Conservation (phyloP, 2,329 filamentous ascomycete species). For the Amauroascus verrucosus region DNA sequence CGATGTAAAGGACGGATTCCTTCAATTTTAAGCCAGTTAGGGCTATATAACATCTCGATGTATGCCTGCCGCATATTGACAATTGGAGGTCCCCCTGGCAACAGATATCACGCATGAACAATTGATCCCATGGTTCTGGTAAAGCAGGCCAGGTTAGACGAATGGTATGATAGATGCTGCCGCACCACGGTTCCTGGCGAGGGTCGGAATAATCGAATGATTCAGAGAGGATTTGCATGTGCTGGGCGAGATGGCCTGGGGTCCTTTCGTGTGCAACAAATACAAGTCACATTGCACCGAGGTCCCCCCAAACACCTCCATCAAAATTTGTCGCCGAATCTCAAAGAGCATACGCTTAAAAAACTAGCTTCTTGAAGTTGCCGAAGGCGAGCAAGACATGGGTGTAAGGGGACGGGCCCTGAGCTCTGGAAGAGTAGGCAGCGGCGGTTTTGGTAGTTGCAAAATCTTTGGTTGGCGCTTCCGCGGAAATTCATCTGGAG, state of each 20-base stretch:
- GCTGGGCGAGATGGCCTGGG: slow-evolving; percentile 3
- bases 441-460: neutral
- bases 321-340: slow-evolving; percentile 20
- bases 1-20: slow-evolving; percentile 3
- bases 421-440: slow-evolving; percentile 4
- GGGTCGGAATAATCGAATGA: neutral
- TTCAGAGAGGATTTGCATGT: too few relatives aligned
- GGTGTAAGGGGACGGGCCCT: slow-evolving; percentile 6
- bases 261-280: neutral
- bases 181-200: slow-evolving; percentile 8
- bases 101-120: slow-evolving; percentile 21
- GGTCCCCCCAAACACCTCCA: slow-evolving; percentile 5
- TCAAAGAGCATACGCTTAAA: slow-evolving; percentile 21
- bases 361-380: slow-evolving; percentile 5
- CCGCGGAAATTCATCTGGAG: neutral
- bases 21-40: slow-evolving; percentile 23
- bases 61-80: slow-evolving; percentile 28
- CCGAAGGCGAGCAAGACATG: slow-evolving; percentile 1
- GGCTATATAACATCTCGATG: slow-evolving; percentile 24
- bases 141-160: neutral
- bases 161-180: slow-evolving; percentile 9
- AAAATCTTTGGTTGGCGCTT: neutral
- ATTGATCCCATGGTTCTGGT: neutral
- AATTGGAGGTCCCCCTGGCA: slow-evolving; percentile 24
- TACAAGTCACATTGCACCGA: slow-evolving; percentile 9